Conservation (phyloP, 2,329 filamentous ascomycete genomes). For the Aureobasidium sp. region DNA sequence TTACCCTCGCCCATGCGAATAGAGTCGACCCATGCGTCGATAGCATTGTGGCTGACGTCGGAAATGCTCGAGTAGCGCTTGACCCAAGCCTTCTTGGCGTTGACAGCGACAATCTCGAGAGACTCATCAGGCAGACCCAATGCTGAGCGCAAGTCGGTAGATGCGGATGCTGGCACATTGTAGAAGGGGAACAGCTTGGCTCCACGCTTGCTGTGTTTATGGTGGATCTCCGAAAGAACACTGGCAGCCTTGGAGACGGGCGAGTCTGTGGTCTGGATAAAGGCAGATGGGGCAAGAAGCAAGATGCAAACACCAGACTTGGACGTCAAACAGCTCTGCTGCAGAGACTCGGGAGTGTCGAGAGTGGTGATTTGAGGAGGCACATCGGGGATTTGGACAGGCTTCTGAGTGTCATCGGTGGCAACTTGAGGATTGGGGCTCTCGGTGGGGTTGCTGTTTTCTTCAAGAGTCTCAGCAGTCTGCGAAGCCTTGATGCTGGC, state of each 20-base stretch:
- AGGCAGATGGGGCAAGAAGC: conserved; percentile 51
- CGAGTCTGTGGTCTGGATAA: conserved; percentile 34
- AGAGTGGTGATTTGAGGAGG: conserved; percentile 59
- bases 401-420: conserved; percentile 38
- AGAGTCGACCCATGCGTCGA: conserved; percentile 86
- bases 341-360: conserved; percentile 55
- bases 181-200: conserved; percentile 77
- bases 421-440: conserved; percentile 46
- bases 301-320: conserved; percentile 81
- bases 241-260: conserved; percentile 43
- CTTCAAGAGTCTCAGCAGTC: conserved; percentile 45
- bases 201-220: conserved; percentile 63
- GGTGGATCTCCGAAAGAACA: conserved; percentile 64
- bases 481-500: conserved; percentile 41
- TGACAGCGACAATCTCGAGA: conserved; percentile 72
- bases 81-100: conserved; percentile 82
- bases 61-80: conserved; percentile 60
- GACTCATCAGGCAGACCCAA: conserved; percentile 54
- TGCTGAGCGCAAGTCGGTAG: conserved; percentile 46
- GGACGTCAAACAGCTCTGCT: conserved; percentile 63
- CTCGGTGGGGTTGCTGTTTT: conserved; percentile 44
- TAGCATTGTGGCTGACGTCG: conserved; percentile 43
- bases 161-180: conserved; percentile 55
- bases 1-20: conserved; percentile 81
- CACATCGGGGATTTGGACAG: conserved; percentile 48